Evolutionary conservation across 2,329 filamentous ascomycete species (phyloP).

Genomic region (Fusarium pseudocircinatum): DNA sequence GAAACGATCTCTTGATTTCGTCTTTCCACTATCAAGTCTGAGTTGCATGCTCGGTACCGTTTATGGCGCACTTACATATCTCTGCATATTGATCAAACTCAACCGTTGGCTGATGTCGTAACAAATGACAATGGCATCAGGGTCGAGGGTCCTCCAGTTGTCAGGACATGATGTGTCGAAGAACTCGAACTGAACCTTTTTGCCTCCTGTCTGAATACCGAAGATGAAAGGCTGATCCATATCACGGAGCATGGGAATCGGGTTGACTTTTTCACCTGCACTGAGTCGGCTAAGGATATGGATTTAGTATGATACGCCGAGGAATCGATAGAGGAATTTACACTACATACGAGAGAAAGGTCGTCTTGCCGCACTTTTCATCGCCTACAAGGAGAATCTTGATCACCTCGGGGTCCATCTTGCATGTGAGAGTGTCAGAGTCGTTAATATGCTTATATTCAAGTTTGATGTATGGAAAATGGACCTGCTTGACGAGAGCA

Average conservation of each 20-base stretch:
- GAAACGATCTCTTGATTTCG: constrained; percentile 61
- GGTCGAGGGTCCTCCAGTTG: constrained; percentile 66
- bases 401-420: constrained; percentile 60
- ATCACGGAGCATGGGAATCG: constrained; percentile 63
- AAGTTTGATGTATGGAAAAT: neutral
- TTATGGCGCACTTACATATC: constrained; percentile 56
- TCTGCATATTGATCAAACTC: constrained; percentile 67
- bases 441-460: neutral
- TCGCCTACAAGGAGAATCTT: constrained; percentile 69
- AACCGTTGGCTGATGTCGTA: constrained; percentile 69
- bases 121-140: constrained; percentile 68
- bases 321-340: constrained; percentile 12
- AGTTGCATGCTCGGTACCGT: neutral
- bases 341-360: constrained; percentile 66
- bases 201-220: constrained; percentile 55
- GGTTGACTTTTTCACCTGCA: constrained; percentile 52
- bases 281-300: constrained; percentile 60
- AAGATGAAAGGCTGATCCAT: constrained; percentile 70
- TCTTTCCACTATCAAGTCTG: constrained; percentile 63
- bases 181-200: constrained; percentile 65
- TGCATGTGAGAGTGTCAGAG: neutral
- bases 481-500: neutral
- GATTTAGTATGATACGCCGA: constrained; percentile 12
- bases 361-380: constrained; percentile 68
- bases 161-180: constrained; percentile 68